Base-by-base conservation (phyloP, 805 yeast genomes). In the Yarrowia porcina region DNA sequence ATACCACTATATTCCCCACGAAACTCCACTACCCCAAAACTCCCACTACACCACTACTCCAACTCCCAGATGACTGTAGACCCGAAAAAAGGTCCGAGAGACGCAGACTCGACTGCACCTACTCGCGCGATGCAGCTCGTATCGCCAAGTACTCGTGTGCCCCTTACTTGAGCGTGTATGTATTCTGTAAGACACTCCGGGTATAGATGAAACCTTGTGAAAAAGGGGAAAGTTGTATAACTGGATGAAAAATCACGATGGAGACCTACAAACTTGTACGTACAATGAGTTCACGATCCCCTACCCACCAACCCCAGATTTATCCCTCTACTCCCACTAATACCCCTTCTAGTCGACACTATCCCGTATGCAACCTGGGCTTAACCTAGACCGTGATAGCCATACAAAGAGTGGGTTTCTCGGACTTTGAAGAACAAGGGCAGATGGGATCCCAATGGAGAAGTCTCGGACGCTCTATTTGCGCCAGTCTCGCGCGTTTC, bases 61-160 rank as follows among this genome's bases (percentile, higher is more conserved):
- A n/a, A n/a, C n/a, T n/a, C n/a, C n/a, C 28, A 25, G 28, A 25
- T 25, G 28, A 5, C 28, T 25, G 28, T 25, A 38, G 13, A n/a
- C 42, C 42, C 42, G 23, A 20, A 20, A 20, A 38, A 38, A 10
- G 25, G n/a, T 21, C 18, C 3, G 6, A 3, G 4, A 15, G 20
- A n/a, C 7, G 13, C 42, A n/a, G 38, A n/a, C 15, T 7, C 21
- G 39, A 21, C 25, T n/a, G 20, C 25, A 11, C n/a, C 8, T 25
- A 5, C 8, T 25, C 28, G 8, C 28, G 28, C 28, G 8, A 25
- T 12, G 25, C 25, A 4, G 15, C 35, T 45, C 50, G 50, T 45
- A 45, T 45, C n/a, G n/a, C 28, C 28, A 17, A 4, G 35, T 10
- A 45, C 50, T 45, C 50, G 50, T 28, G 50, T 45, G 50, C 50